These are phyloP conservation scores for Ochromonas danica DNA, from an alignment of 108 stramenopile species.

Conservation along the genomic window DNA sequence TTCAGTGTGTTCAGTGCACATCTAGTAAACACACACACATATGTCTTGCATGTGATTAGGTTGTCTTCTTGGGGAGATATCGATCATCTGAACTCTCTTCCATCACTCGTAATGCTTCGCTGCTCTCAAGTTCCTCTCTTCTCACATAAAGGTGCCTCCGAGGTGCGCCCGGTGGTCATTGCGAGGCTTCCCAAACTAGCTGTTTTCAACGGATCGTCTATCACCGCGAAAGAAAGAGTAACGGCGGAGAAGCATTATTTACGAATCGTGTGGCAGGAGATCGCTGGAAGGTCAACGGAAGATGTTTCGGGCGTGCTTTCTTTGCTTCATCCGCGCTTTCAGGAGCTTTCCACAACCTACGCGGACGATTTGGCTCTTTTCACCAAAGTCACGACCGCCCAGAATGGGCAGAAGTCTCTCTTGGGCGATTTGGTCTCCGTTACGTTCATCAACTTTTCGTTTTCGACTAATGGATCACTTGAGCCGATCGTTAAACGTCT, in stretches of 20 bases:
- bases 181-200: constrained; percentile 66
- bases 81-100: constrained; percentile 57
- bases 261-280: constrained; percentile 61
- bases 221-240: constrained; percentile 64
- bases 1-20: no score
- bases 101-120: constrained; percentile 58
- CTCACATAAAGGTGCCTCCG: constrained; percentile 61
- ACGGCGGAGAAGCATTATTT: constrained; percentile 78
- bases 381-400: constrained; percentile 25
- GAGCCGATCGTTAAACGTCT: constrained; percentile 70
- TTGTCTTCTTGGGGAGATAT: constrained; percentile 65
- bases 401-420: constrained; percentile 35
- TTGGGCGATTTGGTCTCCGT: constrained; percentile 64
- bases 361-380: constrained; percentile 52
- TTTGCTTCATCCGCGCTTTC: constrained; percentile 61
- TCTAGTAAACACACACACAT: no score
- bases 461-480: constrained; percentile 66
- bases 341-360: constrained; percentile 57
- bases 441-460: constrained; percentile 68
- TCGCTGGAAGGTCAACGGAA: constrained; percentile 42
- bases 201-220: constrained; percentile 68
- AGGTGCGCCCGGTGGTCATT: constrained; percentile 68
- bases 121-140: constrained; percentile 71
- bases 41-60: no score
- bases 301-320: neutral